A percentile compares a stretch with the other conserved stretches of the same genome.
These are phyloP conservation scores for Aurifilum marmelostoma DNA, from an alignment of 2,329 filamentous ascomycete genomes.

Conservation along the genomic window DNA sequence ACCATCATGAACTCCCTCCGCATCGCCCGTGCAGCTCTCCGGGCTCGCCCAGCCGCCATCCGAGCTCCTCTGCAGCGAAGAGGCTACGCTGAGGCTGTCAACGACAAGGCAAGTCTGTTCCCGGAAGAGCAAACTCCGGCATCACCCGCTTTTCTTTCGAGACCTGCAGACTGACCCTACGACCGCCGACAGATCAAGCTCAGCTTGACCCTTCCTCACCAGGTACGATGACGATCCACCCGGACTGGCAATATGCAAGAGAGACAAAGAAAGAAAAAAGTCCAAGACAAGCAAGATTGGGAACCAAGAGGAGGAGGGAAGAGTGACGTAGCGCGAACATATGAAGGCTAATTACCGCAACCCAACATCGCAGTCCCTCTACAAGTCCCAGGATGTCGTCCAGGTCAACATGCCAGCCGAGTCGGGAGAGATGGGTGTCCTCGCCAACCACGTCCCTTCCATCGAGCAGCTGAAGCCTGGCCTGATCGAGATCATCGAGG, in stretches of 20 bases:
- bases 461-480: conserved; percentile 99
- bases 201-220: conserved; percentile 94
- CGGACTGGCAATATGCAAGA: rapidly evolving
- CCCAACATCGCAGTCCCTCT: conserved; percentile 60
- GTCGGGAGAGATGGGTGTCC: conserved; percentile 98
- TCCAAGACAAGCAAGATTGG: background rate
- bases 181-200: conserved; percentile 75
- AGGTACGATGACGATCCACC: conserved; percentile 69
- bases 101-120: conserved; percentile 70
- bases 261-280: no score
- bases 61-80: conserved; percentile 79
- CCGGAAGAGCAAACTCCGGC: conserved; percentile 21
- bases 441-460: conserved; percentile 97
- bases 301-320: background rate
- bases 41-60: conserved; percentile 78
- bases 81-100: conserved; percentile 86
- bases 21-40: conserved; percentile 79
- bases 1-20: conserved; percentile 90
- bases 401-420: conserved; percentile 99
- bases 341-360: conserved; percentile 55
- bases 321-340: conserved; percentile 13
- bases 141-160: conserved; percentile 16
- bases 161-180: conserved; percentile 23
- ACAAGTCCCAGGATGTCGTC: conserved; percentile 71
- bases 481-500: conserved; percentile 92